phyloP scores from a whole-genome alignment of 2,329 filamentous ascomycete species.

The Arthrobotrys megalospora region DNA sequence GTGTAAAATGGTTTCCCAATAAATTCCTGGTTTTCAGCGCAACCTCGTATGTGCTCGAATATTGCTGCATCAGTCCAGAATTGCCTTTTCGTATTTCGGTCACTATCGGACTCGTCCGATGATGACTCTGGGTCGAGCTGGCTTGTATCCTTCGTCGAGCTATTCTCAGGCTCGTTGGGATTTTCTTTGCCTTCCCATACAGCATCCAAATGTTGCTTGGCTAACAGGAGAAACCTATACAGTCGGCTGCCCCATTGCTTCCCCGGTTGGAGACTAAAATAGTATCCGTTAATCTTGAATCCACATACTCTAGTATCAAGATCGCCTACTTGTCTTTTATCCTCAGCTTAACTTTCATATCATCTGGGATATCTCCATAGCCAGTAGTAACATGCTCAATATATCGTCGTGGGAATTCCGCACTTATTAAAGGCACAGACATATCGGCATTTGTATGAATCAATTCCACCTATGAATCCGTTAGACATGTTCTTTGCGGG shows the following conservation, averaged over 20 bases:
- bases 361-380: not conserved
- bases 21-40: not conserved
- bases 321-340: not conserved
- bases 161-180: not conserved
- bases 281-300: no score
- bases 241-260: not conserved
- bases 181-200: not conserved
- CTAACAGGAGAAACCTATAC: constrained; percentile 1
- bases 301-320: no score
- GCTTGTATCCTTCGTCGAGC: not conserved
- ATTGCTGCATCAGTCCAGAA: not conserved
- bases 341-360: not conserved
- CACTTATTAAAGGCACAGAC: not conserved
- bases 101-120: not conserved
- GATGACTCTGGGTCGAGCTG: not conserved
- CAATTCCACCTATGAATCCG: not conserved
- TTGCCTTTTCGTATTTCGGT: not conserved
- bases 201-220: constrained; percentile 6
- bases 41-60: not conserved
- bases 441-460: not conserved
- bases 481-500: no score
- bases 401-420: constrained; percentile 14
- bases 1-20: not conserved
- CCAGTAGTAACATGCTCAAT: constrained; percentile 8
- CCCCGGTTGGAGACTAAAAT: not conserved